Base-by-base conservation (phyloP, 2,329 filamentous ascomycete species). In the Diaporthe humulicola region DNA sequence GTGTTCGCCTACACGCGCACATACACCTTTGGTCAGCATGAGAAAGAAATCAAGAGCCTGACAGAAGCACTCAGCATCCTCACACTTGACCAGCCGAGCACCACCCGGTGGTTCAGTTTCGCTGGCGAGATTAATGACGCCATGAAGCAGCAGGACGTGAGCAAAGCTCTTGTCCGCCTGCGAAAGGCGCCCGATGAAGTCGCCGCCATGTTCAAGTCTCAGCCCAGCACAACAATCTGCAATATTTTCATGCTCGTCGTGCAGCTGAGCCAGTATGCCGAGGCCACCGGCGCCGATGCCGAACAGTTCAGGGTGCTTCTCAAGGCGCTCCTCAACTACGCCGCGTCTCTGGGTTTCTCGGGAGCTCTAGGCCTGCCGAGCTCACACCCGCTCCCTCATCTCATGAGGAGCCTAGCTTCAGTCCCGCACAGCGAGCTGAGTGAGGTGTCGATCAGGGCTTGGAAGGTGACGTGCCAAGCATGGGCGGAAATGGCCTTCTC, bases 1-100 rank as follows among this genome's bases (percentile, higher is more conserved):
- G 71, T 73, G 36, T 73, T 73, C 28, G 58, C 58, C 19, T 45
- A 73, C 36, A 67, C 58, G 25, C 71, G 71, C 71, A 67, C 45
- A 22, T 73, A 73, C 28, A 25, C 19, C 33, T 69, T 67, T 7
- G 71, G 71, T 1, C 48, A 60, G 9, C 50, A 57, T 25, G 71
- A 69, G 3, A 40, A 17, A 4, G 48, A 56, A 25, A 52, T 73
- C 38, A 57, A 1, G 19, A 56, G 12, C 60, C n/a, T 69, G 25
- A 40, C 71, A 4, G 38, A 56, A 54, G 71, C 71, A 15, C 58
- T 66, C 2, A 52, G 48, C 15, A 38, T 48, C 45, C 19, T 73
- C 25, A 15, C 45, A 2, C 58, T 52, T 15, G 71, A 73, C 36
- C 30, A 57, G 60, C 8, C 58, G 38, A 42, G 38, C 60, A 66